Conservation (phyloP, 495 filamentous ascomycete genomes). For the Tuber microsphaerosporum region DNA sequence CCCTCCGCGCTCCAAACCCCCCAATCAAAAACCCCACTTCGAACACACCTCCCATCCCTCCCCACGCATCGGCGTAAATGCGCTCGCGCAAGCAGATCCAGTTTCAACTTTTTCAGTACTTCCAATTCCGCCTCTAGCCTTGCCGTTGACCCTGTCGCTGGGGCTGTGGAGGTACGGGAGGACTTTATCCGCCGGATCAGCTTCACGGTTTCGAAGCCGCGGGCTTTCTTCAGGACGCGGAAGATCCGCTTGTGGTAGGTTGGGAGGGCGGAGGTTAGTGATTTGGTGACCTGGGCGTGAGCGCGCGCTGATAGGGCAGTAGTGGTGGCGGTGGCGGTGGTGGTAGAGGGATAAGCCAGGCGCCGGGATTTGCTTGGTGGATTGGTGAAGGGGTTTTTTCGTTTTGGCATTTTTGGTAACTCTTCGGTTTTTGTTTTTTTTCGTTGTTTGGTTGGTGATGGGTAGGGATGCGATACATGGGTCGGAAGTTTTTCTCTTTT, state of each 20-base stretch:
- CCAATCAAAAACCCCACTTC: conserved; percentile 62
- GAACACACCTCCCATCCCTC: conserved; percentile 64
- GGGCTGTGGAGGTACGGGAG: conserved; percentile 25
- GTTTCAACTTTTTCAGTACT: conserved; percentile 46
- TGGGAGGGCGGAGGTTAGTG: conserved; percentile 6
- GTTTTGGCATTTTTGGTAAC: conserved; percentile 21
- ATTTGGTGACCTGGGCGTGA: conserved; percentile 3
- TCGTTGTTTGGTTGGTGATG: neutral
- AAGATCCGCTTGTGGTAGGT: conserved; percentile 54
- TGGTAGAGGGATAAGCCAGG: neutral
- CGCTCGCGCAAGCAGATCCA: conserved; percentile 45
- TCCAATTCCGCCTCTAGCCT: conserved; percentile 44
- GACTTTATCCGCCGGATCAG: conserved; percentile 67
- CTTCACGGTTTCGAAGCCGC: conserved; percentile 86
- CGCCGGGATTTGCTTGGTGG: neutral
- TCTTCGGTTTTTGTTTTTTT: no score
- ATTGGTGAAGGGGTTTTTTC: conserved; percentile 29
- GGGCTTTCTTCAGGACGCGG: conserved; percentile 67
- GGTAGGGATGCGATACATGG: no score
- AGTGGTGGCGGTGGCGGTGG: neutral
- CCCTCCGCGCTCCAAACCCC: conserved; percentile 53
- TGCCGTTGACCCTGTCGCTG: conserved; percentile 11
- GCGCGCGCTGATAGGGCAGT: conserved; percentile 18
- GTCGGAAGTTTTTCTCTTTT: neutral
- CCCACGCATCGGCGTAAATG: conserved; percentile 39